Evolutionary conservation across 1,284 basidiomycete genomes (phyloP), one percentile per base, ranked within the genome.

Genomic region (Malassezia nana): DNA sequence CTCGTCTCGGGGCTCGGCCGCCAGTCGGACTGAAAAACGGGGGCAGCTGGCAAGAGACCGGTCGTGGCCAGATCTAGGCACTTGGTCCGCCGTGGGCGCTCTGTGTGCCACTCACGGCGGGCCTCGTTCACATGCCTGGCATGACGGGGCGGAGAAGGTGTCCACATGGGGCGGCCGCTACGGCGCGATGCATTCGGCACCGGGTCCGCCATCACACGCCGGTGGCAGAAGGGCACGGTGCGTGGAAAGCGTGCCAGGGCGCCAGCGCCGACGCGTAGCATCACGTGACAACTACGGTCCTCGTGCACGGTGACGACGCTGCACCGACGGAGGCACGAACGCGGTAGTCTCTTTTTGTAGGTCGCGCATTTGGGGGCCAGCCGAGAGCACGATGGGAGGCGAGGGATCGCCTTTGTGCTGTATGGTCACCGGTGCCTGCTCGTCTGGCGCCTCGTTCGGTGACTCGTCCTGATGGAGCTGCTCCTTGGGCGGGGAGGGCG

Each of bases 351-450:
- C 69, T 22, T 64, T 65, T 49, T 65, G 66, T 18, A 72, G 52
- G 49, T 72, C 64, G 18, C 72, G 72, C 35, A 74, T 50, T 44
- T 71, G 64, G 2, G 72, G 72, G 26, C 59, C 62, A 12, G 71
- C 65, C 10, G 61, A 63, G 26, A 73, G 54, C 13, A 62, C 57
- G 6, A 58, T 56, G 10, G 40, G 40, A 38, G 35, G 18, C 6
- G 24, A 15, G 2, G 13, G 2, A 10, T 42, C 26, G 3, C 8
- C n/a, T 3, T 42, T 24, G 24, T 7, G 7, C 8, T 38, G 15
- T 42, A 30, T 22, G 22, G 13, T 6, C 15, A 25, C 15, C 25
- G 43, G 10, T 9, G 18, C 43, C 26, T 15, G 26, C 28, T 32
- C 26, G n/a, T 31, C 26, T 30, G 43, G 12, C 18, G n/a, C n/a